phyloP scores from a whole-genome alignment of 1,284 basidiomycete species.

The Cryptococcus wingfieldii region DNA sequence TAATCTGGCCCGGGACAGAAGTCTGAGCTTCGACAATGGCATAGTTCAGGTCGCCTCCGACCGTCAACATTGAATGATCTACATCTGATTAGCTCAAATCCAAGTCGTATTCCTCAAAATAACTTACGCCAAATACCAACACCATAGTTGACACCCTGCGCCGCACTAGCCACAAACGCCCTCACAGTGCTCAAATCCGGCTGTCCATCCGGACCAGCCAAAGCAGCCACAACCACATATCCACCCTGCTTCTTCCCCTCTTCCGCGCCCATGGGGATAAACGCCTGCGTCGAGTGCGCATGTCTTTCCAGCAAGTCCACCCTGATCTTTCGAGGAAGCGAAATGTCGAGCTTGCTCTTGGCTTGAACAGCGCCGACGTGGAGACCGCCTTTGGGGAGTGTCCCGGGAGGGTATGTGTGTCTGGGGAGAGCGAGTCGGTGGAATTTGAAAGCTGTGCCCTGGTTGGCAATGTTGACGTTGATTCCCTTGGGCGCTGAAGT shows the following conservation, averaged over 20 bases:
- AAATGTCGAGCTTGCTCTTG: slow-evolving; percentile 52
- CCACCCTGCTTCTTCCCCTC: slow-evolving; percentile 51
- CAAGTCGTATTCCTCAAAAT: neutral
- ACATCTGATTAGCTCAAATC: neutral
- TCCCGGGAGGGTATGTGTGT: slow-evolving; percentile 59
- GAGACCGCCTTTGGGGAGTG: slow-evolving; percentile 50
- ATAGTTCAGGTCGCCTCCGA: slow-evolving; percentile 70
- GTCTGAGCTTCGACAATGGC: slow-evolving; percentile 79
- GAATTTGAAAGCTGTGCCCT: slow-evolving; percentile 81
- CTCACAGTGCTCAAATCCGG: slow-evolving; percentile 69
- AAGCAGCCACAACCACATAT: slow-evolving; percentile 78
- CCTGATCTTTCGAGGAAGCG: slow-evolving; percentile 25
- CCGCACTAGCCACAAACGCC: slow-evolving; percentile 71
- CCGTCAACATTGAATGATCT: slow-evolving; percentile 81
- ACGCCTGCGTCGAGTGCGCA: slow-evolving; percentile 53
- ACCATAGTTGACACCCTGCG: slow-evolving; percentile 79
- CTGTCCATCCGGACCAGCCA: slow-evolving; percentile 64
- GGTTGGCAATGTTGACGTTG: slow-evolving; percentile 72
- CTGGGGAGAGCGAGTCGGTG: slow-evolving; percentile 71
- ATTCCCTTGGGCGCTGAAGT: slow-evolving; percentile 52
- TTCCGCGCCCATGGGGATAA: slow-evolving; percentile 72
- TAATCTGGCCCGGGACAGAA: slow-evolving; percentile 59
- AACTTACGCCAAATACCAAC: slow-evolving; percentile 80
- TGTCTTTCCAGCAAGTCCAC: neutral
- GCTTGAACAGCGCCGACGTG: slow-evolving; percentile 66